Evolutionary conservation across 2,329 filamentous ascomycete genomes (phyloP), one percentile per base, ranked within the genome.

Genomic region (Colletotrichum sp.): DNA sequence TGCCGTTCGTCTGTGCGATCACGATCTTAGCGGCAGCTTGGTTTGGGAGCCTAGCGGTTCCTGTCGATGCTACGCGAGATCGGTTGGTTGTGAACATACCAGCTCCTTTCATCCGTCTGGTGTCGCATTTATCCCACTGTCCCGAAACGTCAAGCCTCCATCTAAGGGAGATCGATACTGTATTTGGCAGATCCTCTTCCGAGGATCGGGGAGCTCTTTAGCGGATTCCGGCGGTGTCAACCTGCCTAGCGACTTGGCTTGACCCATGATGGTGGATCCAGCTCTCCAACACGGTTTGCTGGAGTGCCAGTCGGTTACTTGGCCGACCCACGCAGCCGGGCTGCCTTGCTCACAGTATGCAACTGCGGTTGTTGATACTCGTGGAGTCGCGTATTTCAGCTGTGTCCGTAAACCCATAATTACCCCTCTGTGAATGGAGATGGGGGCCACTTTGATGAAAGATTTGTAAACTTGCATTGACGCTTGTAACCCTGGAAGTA

Each of bases 81-180:
- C 39, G 44, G 32, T 44, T 24, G 52, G 5, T 57, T 55, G 12
- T 44, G 32, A 30, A 24, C 24, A 32, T 18, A 6, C 16, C 21
- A 26, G 10, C 44, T 64, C 30, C 18, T 21, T 21, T 21, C 36
- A 36, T 57, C 59, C 32, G 36, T 49, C 39, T n/a, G 24, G 13
- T 34, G 70, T 76, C 36, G 57, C 28, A 73, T 64, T 16, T 15
- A 65, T 72, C 16, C 73, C 70, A 73, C 73, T 12, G 44, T 59
- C 59, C 44, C 73, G 70, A 73, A 76, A 76, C 70, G 16, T 13
- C 32, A 15, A 3, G 49, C 9, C 49, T 12, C 73, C 70, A 32
- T 65, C 15, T 6, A 13, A 13, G 18, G 64, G 18, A 59, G 73
- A 73, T 76, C 73, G 28, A 21, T 73, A 55, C 73, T 62, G 12